These are phyloP conservation scores for Phytophthora tubulina DNA, from an alignment of 352 stramenopile genomes.

Conservation along the genomic window DNA sequence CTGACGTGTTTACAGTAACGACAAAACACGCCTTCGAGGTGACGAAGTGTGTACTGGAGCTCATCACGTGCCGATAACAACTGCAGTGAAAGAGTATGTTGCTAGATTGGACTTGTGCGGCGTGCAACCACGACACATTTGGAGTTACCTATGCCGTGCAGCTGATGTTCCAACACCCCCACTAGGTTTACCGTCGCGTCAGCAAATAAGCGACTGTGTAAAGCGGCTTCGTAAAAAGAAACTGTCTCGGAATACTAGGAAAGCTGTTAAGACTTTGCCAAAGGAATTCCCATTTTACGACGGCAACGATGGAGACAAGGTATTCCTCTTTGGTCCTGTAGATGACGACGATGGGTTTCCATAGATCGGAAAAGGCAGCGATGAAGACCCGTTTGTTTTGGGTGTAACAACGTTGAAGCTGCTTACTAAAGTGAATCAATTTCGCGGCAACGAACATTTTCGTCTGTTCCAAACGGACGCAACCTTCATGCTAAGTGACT, in stretches of 20 bases:
- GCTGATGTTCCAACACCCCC: background rate
- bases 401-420: conserved; percentile 3
- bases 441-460: background rate
- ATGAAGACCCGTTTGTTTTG: conserved; percentile 6
- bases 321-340: conserved; percentile 3
- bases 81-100: background rate
- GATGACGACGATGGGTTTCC: background rate
- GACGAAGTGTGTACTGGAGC: background rate
- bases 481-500: background rate
- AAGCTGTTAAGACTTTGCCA: background rate
- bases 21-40: background rate
- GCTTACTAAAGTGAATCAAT: background rate
- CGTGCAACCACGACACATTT: background rate
- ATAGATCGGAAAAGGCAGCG: background rate
- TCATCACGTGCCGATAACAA: background rate
- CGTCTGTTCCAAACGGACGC: conserved; percentile 7
- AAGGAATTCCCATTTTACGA: background rate
- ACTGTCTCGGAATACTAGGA: background rate
- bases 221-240: background rate
- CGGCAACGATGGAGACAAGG: background rate
- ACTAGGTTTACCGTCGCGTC: background rate
- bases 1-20: background rate
- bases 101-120: background rate
- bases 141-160: background rate
- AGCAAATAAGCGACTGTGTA: background rate